Evolutionary conservation across 768 basidiomycete genomes (phyloP), one percentile per base, ranked within the genome.

Genomic region (Rubroboletus pulcherrimus): DNA sequence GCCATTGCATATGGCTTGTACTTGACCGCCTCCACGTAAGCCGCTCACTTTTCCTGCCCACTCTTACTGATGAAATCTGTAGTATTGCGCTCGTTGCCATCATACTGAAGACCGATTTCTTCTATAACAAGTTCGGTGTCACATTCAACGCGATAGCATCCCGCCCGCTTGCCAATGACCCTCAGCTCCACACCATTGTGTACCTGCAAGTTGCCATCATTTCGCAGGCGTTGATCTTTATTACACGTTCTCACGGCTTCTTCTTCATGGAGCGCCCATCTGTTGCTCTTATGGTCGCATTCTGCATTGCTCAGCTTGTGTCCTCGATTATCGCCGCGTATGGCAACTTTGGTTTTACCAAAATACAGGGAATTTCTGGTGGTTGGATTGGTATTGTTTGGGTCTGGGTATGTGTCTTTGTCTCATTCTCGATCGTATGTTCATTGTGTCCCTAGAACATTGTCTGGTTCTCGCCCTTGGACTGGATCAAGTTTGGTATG

Each of bases 191-290:
- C 79, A 89, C 87, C 77, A 82, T 97, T 65, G 80, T 94, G 69
- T 96, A 97, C 80, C 83, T 95, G 63, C 93, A 96, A 77, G 96
- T 98, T 56, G 96, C 96, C 58, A 95, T 98, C 75, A 98, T 98
- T 77, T 98, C 96, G 44, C 96, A 98, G 74, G 96, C 96, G 2
- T 80, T 98, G 61, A 97, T 96, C 77, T 96, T 96, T 78, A 84
- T 95, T 73, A 96, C 93, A 39, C 92, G 93, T 76, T 86, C 93
- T 63, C 94, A 95, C 66, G 80, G 87, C 10, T 94, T 91, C 83
- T 95, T 93, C 89, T 96, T 93, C 81, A 91, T 92, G 90, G 93
- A 96, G 73, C 86, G 92, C 51, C 93, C 93, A 6, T 97, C 96
- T 34, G 75, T 78, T 33, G 96, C 96, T 31, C 85, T 98, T 53